Percentiles rank a stretch among this genome's conserved stretches.
Evolutionary conservation across 1,139 yeast species (phyloP).

Genomic region (Hemisphaericaspora xylofermentans): DNA sequence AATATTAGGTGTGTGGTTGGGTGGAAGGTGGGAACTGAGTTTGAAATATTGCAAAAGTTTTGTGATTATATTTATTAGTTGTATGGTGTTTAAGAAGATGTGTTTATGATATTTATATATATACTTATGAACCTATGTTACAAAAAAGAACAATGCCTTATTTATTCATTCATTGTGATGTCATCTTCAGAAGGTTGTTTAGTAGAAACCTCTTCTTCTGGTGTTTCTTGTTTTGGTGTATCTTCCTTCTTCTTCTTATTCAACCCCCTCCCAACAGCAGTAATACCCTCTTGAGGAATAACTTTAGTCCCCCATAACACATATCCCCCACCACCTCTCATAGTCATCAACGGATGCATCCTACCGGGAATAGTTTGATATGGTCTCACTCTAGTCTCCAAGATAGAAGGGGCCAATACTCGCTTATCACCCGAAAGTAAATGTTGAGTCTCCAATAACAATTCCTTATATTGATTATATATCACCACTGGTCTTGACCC

Average conservation of each 20-base stretch:
- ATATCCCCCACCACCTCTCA: conserved; percentile 91
- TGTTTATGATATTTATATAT: too few relatives aligned
- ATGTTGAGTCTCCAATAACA: conserved; percentile 71
- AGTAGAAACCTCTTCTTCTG: conserved; percentile 2
- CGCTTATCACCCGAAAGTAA: conserved; percentile 62
- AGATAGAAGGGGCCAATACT: conserved; percentile 78
- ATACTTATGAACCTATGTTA: not conserved
- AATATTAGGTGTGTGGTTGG: conserved; percentile 43
- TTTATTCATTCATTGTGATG: conserved; percentile 1
- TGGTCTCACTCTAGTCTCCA: conserved; percentile 79
- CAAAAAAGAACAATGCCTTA: not conserved
- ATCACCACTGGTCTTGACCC: conserved; percentile 88
- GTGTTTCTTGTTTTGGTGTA: conserved; percentile 9
- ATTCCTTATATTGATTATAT: conserved; percentile 79
- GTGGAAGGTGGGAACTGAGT: conserved; percentile 20
- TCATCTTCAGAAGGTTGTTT: not conserved
- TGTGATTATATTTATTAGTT: conserved; percentile 12
- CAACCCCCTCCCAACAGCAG: conserved; percentile 57
- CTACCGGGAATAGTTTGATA: conserved; percentile 94
- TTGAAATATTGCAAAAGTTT: conserved; percentile 9
- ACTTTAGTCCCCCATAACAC: conserved; percentile 79
- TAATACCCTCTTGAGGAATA: conserved; percentile 60
- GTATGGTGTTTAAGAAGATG: too few relatives aligned
- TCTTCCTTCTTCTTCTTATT: conserved; percentile 32
- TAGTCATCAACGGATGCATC: conserved; percentile 93